Evolutionary conservation across 169 alveolate species (phyloP), one percentile per base, ranked within the genome.

Genomic region (Cryptosporidium ryanae): DNA sequence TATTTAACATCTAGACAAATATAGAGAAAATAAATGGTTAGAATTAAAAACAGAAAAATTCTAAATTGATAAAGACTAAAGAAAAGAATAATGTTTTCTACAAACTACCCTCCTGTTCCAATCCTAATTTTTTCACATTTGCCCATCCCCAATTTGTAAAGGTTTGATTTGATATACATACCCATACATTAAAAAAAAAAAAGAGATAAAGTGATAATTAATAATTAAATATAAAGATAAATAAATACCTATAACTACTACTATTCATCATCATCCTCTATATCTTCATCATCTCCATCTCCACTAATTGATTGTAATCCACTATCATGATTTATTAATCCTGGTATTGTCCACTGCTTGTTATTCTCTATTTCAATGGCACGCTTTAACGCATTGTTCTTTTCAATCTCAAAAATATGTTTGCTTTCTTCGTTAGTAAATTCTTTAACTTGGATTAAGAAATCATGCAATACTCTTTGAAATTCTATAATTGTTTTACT

Each of bases 361-460:
- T 21, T 59, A 15, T 76, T 76, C 43, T 76, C 87, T 57, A 76
- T 76, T 43, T 76, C 87, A 55, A 76, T 76, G 17, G 87, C 87
- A 59, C 87, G 68, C 23, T 76, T 55, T 13, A 76, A 38, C 5
- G 87, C 87, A 38, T 57, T 76, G 17, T 61, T 38, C 23, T 76
- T 76, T 43, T 76, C 87, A 21, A 76, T 59, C 43, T 76, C 76
- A 76, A 59, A 76, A 13, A 76, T 46, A 6, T 34, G 38, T 10
- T 76, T 76, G 34, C 87, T 59, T 34, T 76, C 87, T 25, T 59
- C 71, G 27, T 61, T 76, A 21, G 87, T 59, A 23, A 76, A 76
- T 59, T 76, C 93, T 84, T 91, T 91, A 8, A 91, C 64, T 34
- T 91, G 91, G 34, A 91, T 91, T 29, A 91, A 49, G 34, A 91